Evolutionary conservation across 1,284 basidiomycete species (phyloP).

Genomic region (Athelia psychrophila): DNA sequence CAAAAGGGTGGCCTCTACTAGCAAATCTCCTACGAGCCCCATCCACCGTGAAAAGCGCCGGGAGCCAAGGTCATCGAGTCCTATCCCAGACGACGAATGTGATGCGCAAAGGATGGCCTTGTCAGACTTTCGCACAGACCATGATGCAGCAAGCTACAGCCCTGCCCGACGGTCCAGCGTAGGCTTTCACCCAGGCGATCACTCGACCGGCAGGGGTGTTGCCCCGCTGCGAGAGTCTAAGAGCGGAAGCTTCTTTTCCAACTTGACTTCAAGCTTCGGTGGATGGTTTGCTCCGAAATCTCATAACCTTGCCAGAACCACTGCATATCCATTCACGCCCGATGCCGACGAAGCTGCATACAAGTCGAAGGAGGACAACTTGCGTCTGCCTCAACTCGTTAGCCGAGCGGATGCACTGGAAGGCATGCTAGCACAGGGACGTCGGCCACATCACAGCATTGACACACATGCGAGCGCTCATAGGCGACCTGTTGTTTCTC

Average conservation of each 20-base stretch:
- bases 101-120: background rate
- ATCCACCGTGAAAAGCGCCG: background rate
- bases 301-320: constrained; percentile 55
- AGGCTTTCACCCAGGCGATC: constrained; percentile 5
- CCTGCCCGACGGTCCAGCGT: constrained; percentile 25
- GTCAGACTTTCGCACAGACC: background rate
- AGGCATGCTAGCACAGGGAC: constrained; percentile 48
- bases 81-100: background rate
- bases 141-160: constrained; percentile 7
- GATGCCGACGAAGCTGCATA: constrained; percentile 35
- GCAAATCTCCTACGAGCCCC: too few relatives aligned
- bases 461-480: too few relatives aligned
- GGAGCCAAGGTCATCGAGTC: background rate
- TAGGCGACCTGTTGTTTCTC: too few relatives aligned
- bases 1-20: background rate
- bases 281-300: constrained; percentile 45
- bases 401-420: constrained; percentile 47
- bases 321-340: constrained; percentile 35
- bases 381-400: constrained; percentile 49
- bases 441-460: constrained; percentile 43
- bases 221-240: too few relatives aligned
- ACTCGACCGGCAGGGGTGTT: background rate
- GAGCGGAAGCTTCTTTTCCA: too few relatives aligned
- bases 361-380: constrained; percentile 40
- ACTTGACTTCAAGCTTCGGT: background rate